Evolutionary conservation across 2,329 filamentous ascomycete genomes (phyloP), one percentile per base, ranked within the genome.

Genomic region (Trichoderma sp.): DNA sequence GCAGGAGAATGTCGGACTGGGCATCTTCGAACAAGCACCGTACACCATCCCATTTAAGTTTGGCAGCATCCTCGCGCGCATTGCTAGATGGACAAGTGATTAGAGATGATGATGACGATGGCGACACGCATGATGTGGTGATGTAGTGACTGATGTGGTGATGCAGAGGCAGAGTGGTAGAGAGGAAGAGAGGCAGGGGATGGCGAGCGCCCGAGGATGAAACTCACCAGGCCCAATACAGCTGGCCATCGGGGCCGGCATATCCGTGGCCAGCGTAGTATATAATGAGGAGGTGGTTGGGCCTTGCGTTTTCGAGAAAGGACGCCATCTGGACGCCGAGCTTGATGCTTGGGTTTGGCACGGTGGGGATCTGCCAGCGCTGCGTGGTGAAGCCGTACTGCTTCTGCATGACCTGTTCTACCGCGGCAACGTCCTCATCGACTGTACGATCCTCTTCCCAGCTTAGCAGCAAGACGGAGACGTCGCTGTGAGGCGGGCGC

Each of bases 171-270:
- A 68, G 71, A 68, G 69, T n/a, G n/a, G n/a, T n/a, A 50, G 71
- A 43, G 71, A 62, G 66, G 75, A 64, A 74, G 71, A 65, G 26
- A 26, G 36, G 55, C 23, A n/a, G 26, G 59, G 59, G 23, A 57
- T n/a, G 26, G 47, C 58, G 39, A 58, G 39, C 26, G 36, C 57
- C 67, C 39, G 8, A 28, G 30, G 28, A 53, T 57, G 34, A 36
- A 30, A 85, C 88, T 83, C 84, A 91, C 89, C 88, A 88, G 71
- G 89, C 88, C 89, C 89, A 91, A 78, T 90, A 91, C 30, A 91
- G 81, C 78, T 91, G 88, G 75, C 86, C 86, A 77, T 91, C 88
- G 12, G 83, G 75, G n/a, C 86, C 85, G 50, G 87, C 81, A 75
- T 86, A 90, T 74, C 88, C 88, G 76, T 90, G 83, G 34, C 89